Percentiles rank a stretch among this genome's conserved stretches.
Evolutionary conservation across 1,284 basidiomycete species (phyloP).

Genomic region (Malassezia pachydermatis): DNA sequence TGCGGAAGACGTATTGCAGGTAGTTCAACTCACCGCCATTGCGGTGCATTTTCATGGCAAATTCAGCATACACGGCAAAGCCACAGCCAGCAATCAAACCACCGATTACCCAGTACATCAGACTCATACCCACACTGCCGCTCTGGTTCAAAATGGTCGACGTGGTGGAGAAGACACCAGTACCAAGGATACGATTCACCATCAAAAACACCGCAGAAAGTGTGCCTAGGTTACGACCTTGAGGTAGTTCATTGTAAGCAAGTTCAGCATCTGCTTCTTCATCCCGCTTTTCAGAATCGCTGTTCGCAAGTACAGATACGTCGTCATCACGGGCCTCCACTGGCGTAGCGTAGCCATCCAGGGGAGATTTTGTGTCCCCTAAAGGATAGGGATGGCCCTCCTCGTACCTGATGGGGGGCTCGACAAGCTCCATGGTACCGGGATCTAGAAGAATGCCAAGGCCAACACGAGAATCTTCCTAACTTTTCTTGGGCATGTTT

Average conservation of each 20-base stretch:
- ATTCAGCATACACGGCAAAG: slow-evolving; percentile 60
- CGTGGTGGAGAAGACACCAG: slow-evolving; percentile 66
- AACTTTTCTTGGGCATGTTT: too few relatives aligned
- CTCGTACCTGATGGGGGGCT: too few relatives aligned
- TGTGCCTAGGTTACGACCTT: slow-evolving; percentile 40
- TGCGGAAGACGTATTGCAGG: slow-evolving; percentile 60
- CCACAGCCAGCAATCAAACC: slow-evolving; percentile 55
- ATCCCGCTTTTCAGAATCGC: not conserved
- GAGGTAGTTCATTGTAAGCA: slow-evolving; percentile 16
- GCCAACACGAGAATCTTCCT: too few relatives aligned
- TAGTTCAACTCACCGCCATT: slow-evolving; percentile 68
- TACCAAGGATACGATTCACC: slow-evolving; percentile 67
- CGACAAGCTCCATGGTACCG: too few relatives aligned
- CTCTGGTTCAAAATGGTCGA: slow-evolving; percentile 59
- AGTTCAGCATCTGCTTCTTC: not conserved
- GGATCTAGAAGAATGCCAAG: too few relatives aligned
- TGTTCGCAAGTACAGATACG: too few relatives aligned
- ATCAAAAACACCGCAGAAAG: slow-evolving; percentile 60
- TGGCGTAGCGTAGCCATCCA: too few relatives aligned
- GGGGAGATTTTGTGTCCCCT: too few relatives aligned
- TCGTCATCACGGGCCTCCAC: not conserved
- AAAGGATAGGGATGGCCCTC: too few relatives aligned
- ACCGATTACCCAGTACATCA: slow-evolving; percentile 61
- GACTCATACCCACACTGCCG: slow-evolving; percentile 55
- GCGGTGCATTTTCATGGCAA: slow-evolving; percentile 60